These are phyloP conservation scores for Nyssa sinensis DNA, from an alignment of 148 eudicot species.

Conservation along the genomic window DNA sequence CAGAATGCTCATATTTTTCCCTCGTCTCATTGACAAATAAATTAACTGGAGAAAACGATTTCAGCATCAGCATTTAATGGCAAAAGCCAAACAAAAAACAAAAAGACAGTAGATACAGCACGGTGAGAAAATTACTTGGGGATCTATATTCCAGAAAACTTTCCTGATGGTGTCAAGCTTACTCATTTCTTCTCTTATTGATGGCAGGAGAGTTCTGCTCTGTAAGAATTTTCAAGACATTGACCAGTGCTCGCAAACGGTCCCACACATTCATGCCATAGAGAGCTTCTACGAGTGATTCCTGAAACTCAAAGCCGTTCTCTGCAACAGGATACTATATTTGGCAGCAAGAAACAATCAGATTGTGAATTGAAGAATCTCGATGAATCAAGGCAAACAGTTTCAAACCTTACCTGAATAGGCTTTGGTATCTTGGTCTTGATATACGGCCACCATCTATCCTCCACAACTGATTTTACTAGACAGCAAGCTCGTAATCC, in stretches of 20 bases:
- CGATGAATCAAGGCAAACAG: neutral
- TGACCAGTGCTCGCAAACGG: constrained; percentile 76
- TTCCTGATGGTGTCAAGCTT: constrained; percentile 9
- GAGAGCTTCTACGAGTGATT: constrained; percentile 81
- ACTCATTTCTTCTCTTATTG: constrained; percentile 47
- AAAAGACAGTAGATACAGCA: too few species aligned
- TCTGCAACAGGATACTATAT: constrained; percentile 89
- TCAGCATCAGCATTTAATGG: too few species aligned
- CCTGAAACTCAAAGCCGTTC: constrained; percentile 80
- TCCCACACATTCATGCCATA: constrained; percentile 90
- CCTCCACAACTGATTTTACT: constrained; percentile 89
- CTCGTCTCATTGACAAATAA: too few species aligned
- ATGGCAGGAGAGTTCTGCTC: constrained; percentile 47
- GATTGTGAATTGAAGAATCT: neutral
- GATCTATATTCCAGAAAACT: neutral
- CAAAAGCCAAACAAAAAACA: too few species aligned
- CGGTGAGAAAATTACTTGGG: neutral
- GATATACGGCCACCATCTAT: constrained; percentile 92
- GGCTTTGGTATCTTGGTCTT: constrained; percentile 95
- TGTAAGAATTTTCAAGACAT: constrained; percentile 63
- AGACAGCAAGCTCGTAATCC: constrained; percentile 96
- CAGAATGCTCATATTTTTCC: too few species aligned
- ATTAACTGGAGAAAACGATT: too few species aligned
- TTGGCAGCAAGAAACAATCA: constrained; percentile 11
- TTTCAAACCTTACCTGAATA: constrained; percentile 58